Evolutionary conservation across 2,329 filamentous ascomycete species (phyloP), one percentile per base, ranked within the genome.

Genomic region (Scytalidium lignicola): DNA sequence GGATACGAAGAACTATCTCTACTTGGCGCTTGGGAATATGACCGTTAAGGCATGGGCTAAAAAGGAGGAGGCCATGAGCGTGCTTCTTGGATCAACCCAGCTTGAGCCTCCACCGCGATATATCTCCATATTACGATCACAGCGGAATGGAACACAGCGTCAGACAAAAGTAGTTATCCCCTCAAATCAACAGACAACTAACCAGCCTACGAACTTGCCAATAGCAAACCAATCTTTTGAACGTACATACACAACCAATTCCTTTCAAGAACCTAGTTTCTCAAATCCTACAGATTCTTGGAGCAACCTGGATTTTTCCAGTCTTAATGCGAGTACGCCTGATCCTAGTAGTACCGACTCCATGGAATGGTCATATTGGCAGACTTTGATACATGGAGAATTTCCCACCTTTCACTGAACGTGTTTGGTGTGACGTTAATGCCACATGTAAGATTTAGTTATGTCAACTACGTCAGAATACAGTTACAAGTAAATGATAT

Each of bases 331-430:
- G 22, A 53, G 46, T 12, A 55, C 57, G 48, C 50, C 58, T 6
- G 60, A 60, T 29, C 13, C 37, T 12, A 26, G 23, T 5, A 32
- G 32, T 28, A 55, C 58, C 2, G 57, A 52, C 2, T 54, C 56
- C 0, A 48, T 59, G 20, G 60, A 64, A 26, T 64, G 62, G 62
- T 57, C 59, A 23, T 63, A 64, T 42, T 64, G 61, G 61, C 57
- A 62, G 32, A 56, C 56, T 2, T 48, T 64, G 29, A 55, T 63
- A 51, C 58, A 63, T 51, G 60, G 58, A 3, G 60, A 62, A 45
- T 46, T 59, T 19, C 55, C 59, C 7, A 13, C 12, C 6, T 37
- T 37, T 37, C 32, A n/a, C 15, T 37, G 15, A 37, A n/a, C 5
- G 15, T 8, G 32, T 4, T 37, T 37, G 32, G 32, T 13, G n/a